These are phyloP conservation scores for Avena atlantica DNA, from an alignment of 176 grass and related monocot species.

Conservation along the genomic window DNA sequence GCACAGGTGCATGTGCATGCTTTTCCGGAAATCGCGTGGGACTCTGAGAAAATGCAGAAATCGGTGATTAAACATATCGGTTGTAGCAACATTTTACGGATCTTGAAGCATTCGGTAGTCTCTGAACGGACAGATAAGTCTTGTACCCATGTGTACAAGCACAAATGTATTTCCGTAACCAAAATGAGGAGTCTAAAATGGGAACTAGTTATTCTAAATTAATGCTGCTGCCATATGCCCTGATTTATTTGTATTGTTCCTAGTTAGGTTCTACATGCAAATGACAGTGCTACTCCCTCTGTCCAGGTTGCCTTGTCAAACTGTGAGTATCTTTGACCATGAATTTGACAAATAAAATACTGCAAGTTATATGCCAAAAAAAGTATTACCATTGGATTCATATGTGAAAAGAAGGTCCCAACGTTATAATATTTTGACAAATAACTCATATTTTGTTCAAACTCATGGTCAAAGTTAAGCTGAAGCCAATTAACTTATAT, in stretches of 20 bases:
- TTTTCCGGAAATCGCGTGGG: no score
- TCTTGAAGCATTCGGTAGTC: no score
- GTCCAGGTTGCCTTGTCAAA: not conserved
- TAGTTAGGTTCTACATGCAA: not conserved
- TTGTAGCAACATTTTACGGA: no score
- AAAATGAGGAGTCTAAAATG: not conserved
- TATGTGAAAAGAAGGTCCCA: not conserved
- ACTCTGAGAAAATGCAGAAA: no score
- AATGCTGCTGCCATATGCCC: not conserved
- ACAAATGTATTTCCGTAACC: no score
- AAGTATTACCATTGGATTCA: not conserved
- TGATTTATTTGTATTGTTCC: not conserved
- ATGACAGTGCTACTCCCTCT: not conserved
- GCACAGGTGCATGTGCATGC: no score
- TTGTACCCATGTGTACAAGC: no score
- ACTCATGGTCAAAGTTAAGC: not conserved
- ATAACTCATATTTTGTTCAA: slow-evolving; percentile 1
- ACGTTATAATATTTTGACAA: not conserved
- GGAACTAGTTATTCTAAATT: slow-evolving; percentile 8
- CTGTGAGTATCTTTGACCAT: not conserved
- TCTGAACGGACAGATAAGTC: no score
- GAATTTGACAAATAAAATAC: not conserved
- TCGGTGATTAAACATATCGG: no score
- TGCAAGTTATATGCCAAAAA: not conserved
- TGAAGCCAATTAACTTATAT: not conserved